Conservation (phyloP, 192 early-diverging fungal genomes). For the Entomortierella beljakovae region DNA sequence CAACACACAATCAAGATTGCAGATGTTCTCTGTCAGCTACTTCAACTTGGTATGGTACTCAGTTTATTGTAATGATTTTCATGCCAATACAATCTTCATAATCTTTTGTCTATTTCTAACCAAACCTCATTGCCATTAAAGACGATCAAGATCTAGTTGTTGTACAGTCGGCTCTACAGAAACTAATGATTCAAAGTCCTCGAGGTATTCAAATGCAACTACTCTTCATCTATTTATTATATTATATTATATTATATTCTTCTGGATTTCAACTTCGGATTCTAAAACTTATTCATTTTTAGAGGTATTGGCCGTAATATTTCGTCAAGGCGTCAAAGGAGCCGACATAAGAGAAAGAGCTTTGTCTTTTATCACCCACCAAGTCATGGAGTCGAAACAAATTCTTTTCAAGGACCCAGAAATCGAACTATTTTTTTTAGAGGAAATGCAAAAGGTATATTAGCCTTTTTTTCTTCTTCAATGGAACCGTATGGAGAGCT, state of each 20-base stretch:
- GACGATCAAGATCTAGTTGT: slow-evolving; percentile 49
- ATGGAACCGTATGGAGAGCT: no score
- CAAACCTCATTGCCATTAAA: not conserved
- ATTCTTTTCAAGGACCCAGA: slow-evolving; percentile 33
- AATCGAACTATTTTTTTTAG: slow-evolving; percentile 37
- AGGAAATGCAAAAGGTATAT: slow-evolving; percentile 42
- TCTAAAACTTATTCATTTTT: not conserved
- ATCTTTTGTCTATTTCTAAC: not conserved
- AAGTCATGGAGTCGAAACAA: slow-evolving; percentile 21
- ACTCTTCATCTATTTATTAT: not conserved
- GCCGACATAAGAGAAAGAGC: slow-evolving; percentile 26
- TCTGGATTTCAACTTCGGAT: not conserved
- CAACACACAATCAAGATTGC: slow-evolving; percentile 54
- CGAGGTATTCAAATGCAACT: slow-evolving; percentile 16
- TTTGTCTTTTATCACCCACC: slow-evolving; percentile 39
- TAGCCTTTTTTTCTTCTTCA: not conserved
- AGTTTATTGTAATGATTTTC: not conserved
- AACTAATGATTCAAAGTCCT: slow-evolving; percentile 39
- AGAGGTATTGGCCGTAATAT: slow-evolving; percentile 50
- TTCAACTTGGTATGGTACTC: slow-evolving; percentile 43
- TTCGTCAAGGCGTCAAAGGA: slow-evolving; percentile 47
- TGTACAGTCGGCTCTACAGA: slow-evolving; percentile 35
- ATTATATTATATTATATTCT: not conserved
- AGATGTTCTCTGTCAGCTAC: slow-evolving; percentile 51
- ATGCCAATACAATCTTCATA: not conserved